These are phyloP conservation scores for Prunus yedoensis DNA, from an alignment of 331 rosid genomes.

Conservation along the genomic window DNA sequence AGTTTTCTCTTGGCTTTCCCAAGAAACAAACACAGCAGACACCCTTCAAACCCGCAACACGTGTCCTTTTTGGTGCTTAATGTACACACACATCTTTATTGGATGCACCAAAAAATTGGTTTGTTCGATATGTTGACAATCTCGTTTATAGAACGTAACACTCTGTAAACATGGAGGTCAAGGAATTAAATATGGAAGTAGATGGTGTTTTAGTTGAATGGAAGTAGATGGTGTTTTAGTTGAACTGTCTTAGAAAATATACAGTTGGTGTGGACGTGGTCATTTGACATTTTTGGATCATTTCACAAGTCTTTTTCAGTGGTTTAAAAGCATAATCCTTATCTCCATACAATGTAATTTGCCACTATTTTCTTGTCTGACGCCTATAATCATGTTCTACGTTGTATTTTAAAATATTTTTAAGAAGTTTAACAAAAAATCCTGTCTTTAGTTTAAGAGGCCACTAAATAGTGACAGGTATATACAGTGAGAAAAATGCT, in stretches of 20 bases:
- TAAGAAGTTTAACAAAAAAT: neutral
- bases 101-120: too few relatives aligned
- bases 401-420: neutral
- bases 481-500: too few relatives aligned
- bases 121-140: neutral
- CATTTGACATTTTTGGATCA: neutral
- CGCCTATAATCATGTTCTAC: neutral
- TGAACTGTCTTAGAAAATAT: neutral
- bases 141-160: neutral
- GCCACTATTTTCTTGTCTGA: neutral
- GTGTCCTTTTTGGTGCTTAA: neutral
- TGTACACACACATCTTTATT: too few relatives aligned
- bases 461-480: too few relatives aligned
- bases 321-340: neutral
- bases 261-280: neutral
- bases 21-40: neutral
- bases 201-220: neutral
- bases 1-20: neutral
- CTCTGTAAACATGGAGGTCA: neutral
- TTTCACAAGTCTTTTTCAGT: neutral
- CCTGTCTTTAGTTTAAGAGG: neutral
- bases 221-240: neutral
- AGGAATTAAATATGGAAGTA: neutral
- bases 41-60: neutral
- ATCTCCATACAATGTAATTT: neutral